These are phyloP conservation scores for Podaxis sp. DNA, from an alignment of 768 basidiomycete genomes.

Conservation along the genomic window DNA sequence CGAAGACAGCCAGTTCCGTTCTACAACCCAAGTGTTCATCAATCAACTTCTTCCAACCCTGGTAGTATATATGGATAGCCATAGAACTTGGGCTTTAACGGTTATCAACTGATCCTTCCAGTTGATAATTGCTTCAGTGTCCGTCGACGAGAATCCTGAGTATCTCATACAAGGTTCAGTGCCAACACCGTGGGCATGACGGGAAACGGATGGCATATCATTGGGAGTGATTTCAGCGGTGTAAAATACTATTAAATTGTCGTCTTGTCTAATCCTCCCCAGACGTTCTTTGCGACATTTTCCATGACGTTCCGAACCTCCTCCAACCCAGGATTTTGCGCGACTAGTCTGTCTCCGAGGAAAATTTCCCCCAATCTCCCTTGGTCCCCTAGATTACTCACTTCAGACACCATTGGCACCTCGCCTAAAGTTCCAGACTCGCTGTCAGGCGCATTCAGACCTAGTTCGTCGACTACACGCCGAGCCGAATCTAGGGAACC, in stretches of 20 bases:
- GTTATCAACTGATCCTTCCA: too few relatives aligned
- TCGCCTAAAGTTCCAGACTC: slow-evolving; percentile 1
- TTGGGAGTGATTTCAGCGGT: too few relatives aligned
- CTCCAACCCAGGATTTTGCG: background rate
- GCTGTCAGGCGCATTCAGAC: background rate
- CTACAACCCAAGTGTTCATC: too few relatives aligned
- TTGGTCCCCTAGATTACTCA: slow-evolving; percentile 7
- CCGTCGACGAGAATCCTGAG: too few relatives aligned
- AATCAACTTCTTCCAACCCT: too few relatives aligned
- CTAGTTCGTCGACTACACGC: background rate
- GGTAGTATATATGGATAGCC: too few relatives aligned
- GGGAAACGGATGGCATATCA: too few relatives aligned
- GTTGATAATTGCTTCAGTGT: too few relatives aligned
- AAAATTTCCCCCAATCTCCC: slow-evolving; percentile 9
- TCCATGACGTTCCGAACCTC: slow-evolving; percentile 6
- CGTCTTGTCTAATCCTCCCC: background rate
- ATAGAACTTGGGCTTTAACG: too few relatives aligned
- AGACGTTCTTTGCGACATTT: background rate
- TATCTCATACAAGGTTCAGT: too few relatives aligned
- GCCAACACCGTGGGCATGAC: too few relatives aligned
- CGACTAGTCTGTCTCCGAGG: background rate
- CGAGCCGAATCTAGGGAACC: slow-evolving; percentile 5
- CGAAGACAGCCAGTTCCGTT: too few relatives aligned
- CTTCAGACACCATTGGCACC: slow-evolving; percentile 9
- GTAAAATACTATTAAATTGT: background rate